Percentiles rank a stretch among this genome's conserved stretches.
These are phyloP conservation scores for Diplodia intermedia DNA, from an alignment of 2,329 filamentous ascomycete species.

Conservation along the genomic window DNA sequence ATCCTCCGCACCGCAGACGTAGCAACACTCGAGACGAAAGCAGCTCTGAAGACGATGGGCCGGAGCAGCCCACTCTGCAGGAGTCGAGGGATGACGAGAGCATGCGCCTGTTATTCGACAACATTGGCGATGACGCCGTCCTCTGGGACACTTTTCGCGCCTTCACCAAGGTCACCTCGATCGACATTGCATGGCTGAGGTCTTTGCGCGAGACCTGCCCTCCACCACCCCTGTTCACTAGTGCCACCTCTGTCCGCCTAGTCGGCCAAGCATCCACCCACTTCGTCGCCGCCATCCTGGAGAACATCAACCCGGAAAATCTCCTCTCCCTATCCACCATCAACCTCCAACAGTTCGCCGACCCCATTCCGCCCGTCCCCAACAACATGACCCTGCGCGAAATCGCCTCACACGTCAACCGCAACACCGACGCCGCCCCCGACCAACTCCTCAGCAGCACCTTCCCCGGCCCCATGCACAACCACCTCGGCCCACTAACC, in stretches of 20 bases:
- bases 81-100: constrained; percentile 2
- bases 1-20: not conserved
- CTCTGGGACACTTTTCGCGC: constrained; percentile 7
- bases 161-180: not conserved
- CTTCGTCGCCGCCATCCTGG: constrained; percentile 8
- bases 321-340: constrained; percentile 7
- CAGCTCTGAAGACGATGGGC: not conserved
- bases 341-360: constrained; percentile 22
- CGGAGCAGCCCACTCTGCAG: not conserved
- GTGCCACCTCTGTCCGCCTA: constrained; percentile 2
- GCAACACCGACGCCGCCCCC: not conserved
- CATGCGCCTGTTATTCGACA: not conserved
- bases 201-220: constrained; percentile 8
- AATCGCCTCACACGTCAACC: not conserved
- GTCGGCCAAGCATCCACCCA: constrained; percentile 12
- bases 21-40: not conserved
- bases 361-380: constrained; percentile 6
- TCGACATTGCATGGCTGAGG: constrained; percentile 18
- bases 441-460: constrained; percentile 1
- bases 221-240: constrained; percentile 9
- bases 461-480: constrained; percentile 4
- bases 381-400: not conserved
- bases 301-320: not conserved
- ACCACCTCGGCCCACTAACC: constrained; percentile 5
- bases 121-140: not conserved